Conservation (phyloP, 1,284 basidiomycete species). For the Rhodotorula sp. region DNA sequence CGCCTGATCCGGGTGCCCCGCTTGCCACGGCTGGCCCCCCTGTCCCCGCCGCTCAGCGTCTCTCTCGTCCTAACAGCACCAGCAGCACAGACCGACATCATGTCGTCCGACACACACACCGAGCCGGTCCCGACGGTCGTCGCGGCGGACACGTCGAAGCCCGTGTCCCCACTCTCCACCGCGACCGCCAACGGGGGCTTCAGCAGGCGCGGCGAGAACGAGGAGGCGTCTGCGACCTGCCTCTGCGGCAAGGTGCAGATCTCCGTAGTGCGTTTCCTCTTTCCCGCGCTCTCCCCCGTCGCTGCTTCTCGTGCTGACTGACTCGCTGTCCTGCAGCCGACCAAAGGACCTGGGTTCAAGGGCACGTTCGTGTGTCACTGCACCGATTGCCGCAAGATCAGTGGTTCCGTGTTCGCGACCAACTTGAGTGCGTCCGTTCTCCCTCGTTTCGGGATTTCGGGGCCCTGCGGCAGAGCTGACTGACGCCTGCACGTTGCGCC, state of each 20-base stretch:
- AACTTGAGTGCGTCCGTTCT: slow-evolving; percentile 30
- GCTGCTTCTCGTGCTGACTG: not conserved
- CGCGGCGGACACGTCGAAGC: slow-evolving; percentile 30
- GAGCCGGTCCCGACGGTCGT: too few species aligned
- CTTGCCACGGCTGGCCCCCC: too few species aligned
- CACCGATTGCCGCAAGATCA: slow-evolving; percentile 41
- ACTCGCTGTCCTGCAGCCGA: slow-evolving; percentile 26
- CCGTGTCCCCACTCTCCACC: slow-evolving; percentile 31
- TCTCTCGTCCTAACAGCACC: not conserved
- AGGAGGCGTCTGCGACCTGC: slow-evolving; percentile 41
- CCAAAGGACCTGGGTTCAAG: slow-evolving; percentile 32
- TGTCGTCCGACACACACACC: too few species aligned
- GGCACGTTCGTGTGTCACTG: slow-evolving; percentile 39
- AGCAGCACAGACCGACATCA: too few species aligned
- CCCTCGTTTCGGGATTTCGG: not conserved
- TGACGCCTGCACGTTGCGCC: not conserved
- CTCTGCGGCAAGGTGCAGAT: slow-evolving; percentile 41
- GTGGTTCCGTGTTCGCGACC: slow-evolving; percentile 39
- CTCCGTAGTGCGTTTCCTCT: slow-evolving; percentile 36
- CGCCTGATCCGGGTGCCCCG: too few species aligned
- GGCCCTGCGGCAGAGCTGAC: not conserved
- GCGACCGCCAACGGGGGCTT: slow-evolving; percentile 36
- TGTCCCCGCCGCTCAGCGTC: not conserved
- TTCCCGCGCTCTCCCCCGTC: not conserved
- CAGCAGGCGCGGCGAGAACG: slow-evolving; percentile 31